A percentile compares a stretch with the other conserved stretches of the same genome.
Conservation (phyloP, 1,139 yeast genomes). For the Suhomyces bribrorum region DNA sequence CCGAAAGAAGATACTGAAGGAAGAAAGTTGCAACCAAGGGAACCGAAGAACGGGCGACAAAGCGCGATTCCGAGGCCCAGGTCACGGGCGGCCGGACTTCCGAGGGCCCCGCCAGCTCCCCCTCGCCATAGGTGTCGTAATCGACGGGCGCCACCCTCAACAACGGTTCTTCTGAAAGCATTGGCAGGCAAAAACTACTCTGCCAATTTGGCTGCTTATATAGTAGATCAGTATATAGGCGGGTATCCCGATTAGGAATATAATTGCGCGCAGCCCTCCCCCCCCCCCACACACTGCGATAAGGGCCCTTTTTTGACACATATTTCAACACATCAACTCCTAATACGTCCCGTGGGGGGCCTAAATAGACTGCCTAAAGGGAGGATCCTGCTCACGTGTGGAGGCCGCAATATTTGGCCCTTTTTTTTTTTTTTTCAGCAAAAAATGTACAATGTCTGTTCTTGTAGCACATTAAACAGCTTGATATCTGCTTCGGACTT, state of each 20-base stretch:
- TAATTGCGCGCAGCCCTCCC: too few relatives aligned
- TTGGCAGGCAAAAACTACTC: too few relatives aligned
- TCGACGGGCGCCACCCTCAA: slow-evolving; percentile 31
- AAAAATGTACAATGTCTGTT: slow-evolving; percentile 6
- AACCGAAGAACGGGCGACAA: slow-evolving; percentile 31
- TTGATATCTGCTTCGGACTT: slow-evolving; percentile 2
- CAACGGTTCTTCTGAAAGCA: slow-evolving; percentile 36
- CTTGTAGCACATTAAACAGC: slow-evolving; percentile 3
- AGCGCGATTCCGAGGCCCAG: slow-evolving; percentile 25
- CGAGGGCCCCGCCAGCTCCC: neutral
- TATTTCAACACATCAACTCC: too few relatives aligned
- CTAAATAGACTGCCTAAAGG: too few relatives aligned
- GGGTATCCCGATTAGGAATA: too few relatives aligned
- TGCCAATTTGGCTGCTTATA: neutral
- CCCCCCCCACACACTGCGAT: too few relatives aligned
- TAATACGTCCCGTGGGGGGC: too few relatives aligned
- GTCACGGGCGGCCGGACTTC: slow-evolving; percentile 3
- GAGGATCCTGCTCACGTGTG: too few relatives aligned
- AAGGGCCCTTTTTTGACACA: too few relatives aligned
- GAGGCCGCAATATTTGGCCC: too few relatives aligned
- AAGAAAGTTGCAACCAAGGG: slow-evolving; percentile 40
- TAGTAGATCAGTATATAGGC: neutral
- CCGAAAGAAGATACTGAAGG: slow-evolving; percentile 35
- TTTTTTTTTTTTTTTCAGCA: too few relatives aligned
- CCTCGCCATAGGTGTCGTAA: slow-evolving; percentile 15